Percentiles rank a stretch among this genome's conserved stretches.
Evolutionary conservation across 805 yeast genomes (phyloP).

Genomic region (Candida maesae): DNA sequence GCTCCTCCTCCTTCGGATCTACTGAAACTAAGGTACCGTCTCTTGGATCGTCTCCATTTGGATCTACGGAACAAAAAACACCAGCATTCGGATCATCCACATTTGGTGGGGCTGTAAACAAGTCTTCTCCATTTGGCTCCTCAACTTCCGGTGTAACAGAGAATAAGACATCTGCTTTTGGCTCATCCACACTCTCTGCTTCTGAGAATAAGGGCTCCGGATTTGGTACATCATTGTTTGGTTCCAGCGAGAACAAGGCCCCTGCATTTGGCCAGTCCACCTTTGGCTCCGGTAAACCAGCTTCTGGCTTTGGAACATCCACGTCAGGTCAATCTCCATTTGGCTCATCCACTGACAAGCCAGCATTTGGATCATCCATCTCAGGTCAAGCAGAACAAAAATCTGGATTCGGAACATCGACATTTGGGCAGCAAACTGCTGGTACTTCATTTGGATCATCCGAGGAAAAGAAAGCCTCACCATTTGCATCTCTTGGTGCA

Average conservation of each 20-base stretch:
- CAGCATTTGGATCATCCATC: constrained; percentile 8
- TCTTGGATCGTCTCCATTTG: too few species aligned
- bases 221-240: too few species aligned
- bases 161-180: too few species aligned
- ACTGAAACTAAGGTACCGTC: too few species aligned
- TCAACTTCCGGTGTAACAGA: too few species aligned
- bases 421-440: constrained; percentile 2
- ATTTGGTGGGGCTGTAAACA: too few species aligned
- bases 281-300: constrained; percentile 3
- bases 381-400: not conserved
- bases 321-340: constrained; percentile 22
- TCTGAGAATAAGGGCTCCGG: too few species aligned
- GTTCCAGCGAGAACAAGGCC: not conserved
- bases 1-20: too few species aligned
- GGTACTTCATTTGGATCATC: not conserved
- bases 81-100: too few species aligned
- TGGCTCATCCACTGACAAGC: constrained; percentile 1
- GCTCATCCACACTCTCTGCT: constrained; percentile 3
- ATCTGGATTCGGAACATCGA: constrained; percentile 9
- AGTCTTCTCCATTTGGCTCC: too few species aligned
- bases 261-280: constrained; percentile 3
- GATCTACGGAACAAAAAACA: too few species aligned
- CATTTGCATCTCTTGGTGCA: constrained; percentile 19
- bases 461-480: constrained; percentile 16
- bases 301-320: constrained; percentile 10